These are phyloP conservation scores for Neurospora sublineolata DNA, from an alignment of 495 filamentous ascomycete species.

Conservation along the genomic window DNA sequence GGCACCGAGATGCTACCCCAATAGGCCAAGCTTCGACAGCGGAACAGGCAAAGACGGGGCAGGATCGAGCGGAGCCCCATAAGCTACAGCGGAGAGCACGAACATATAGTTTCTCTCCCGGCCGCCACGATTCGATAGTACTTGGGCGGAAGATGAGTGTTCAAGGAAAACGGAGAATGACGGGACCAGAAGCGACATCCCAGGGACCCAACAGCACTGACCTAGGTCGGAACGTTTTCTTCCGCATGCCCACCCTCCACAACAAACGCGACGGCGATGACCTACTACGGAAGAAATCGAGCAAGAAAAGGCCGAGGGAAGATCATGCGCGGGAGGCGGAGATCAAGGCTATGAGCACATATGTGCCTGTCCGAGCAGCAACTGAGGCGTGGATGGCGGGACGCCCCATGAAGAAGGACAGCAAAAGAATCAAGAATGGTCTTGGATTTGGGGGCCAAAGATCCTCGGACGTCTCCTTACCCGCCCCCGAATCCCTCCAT, in stretches of 20 bases:
- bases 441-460: slow-evolving; percentile 42
- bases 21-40: slow-evolving; percentile 4
- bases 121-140: slow-evolving; percentile 35
- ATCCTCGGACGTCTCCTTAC: slow-evolving; percentile 63
- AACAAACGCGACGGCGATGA: slow-evolving; percentile 45
- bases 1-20: slow-evolving; percentile 11
- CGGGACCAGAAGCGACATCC: slow-evolving; percentile 21
- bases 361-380: slow-evolving; percentile 49
- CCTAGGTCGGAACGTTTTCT: slow-evolving; percentile 30
- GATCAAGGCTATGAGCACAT: slow-evolving; percentile 71
- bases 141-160: slow-evolving; percentile 19
- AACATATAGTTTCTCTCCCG: slow-evolving; percentile 43
- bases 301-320: slow-evolving; percentile 59
- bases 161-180: slow-evolving; percentile 20
- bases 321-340: slow-evolving; percentile 73
- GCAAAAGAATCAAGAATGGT: slow-evolving; percentile 46
- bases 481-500: slow-evolving; percentile 56
- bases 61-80: slow-evolving; percentile 30
- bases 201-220: slow-evolving; percentile 5
- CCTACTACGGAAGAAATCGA: slow-evolving; percentile 57
- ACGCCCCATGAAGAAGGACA: slow-evolving; percentile 50
- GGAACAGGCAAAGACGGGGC: slow-evolving; percentile 8
- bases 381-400: slow-evolving; percentile 37
- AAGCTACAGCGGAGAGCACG: slow-evolving; percentile 38
- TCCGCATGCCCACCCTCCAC: slow-evolving; percentile 53